Evolutionary conservation across 805 yeast species (phyloP).

Genomic region (Myxozyma lipomycoides): DNA sequence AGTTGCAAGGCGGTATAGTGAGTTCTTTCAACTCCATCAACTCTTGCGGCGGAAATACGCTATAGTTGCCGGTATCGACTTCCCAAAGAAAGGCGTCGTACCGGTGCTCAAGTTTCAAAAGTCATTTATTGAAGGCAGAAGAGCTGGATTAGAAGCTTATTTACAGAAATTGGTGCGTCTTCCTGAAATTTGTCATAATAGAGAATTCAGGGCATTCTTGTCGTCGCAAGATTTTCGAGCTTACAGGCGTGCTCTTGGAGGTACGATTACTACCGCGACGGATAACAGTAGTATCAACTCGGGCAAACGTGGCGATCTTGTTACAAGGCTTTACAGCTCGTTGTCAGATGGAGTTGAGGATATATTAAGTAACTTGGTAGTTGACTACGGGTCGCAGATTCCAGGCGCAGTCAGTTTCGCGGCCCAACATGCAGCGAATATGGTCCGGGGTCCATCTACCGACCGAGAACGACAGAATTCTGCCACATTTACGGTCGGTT

Average conservation of each 20-base stretch:
- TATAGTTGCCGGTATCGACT: constrained; percentile 46
- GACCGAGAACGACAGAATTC: not conserved
- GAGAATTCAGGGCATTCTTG: constrained; percentile 68
- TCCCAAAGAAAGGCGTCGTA: constrained; percentile 50
- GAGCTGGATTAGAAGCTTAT: constrained; percentile 58
- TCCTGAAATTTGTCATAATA: constrained; percentile 69
- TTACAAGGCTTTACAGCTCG: constrained; percentile 17
- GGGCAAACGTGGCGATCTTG: constrained; percentile 15
- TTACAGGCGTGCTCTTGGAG: not conserved
- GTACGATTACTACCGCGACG: not conserved
- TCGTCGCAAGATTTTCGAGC: constrained; percentile 45
- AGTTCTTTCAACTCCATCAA: constrained; percentile 68
- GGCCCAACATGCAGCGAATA: not conserved
- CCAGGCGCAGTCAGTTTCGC: constrained; percentile 1
- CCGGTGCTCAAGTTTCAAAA: constrained; percentile 64
- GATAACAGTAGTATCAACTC: not conserved
- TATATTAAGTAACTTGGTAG: constrained; percentile 21
- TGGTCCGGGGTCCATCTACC: not conserved
- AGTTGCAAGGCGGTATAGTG: constrained; percentile 84
- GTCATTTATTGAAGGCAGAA: constrained; percentile 61
- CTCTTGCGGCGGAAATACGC: constrained; percentile 55
- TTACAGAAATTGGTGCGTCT: constrained; percentile 53
- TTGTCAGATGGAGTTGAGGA: constrained; percentile 27
- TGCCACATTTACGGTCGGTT: not conserved
- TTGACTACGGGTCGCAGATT: constrained; percentile 24